These are phyloP conservation scores for Hypoxylon subgilvum DNA, from an alignment of 495 filamentous ascomycete species.

Conservation along the genomic window DNA sequence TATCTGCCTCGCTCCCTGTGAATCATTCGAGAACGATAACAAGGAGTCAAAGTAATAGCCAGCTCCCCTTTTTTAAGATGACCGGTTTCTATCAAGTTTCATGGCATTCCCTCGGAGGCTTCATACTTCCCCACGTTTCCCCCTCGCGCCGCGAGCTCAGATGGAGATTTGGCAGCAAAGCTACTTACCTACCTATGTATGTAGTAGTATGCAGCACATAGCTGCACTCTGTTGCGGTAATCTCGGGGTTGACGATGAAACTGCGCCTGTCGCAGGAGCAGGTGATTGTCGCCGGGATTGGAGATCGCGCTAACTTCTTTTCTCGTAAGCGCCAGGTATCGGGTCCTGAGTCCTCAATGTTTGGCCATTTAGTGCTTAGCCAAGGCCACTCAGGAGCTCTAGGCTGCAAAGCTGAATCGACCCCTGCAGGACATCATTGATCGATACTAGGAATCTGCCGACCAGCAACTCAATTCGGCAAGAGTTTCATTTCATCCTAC, in stretches of 20 bases:
- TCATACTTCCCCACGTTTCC: slow-evolving; percentile 18
- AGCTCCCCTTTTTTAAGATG: slow-evolving; percentile 27
- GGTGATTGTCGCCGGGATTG: slow-evolving; percentile 18
- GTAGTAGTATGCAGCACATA: slow-evolving; percentile 1
- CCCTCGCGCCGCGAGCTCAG: background rate
- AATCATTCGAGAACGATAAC: no score
- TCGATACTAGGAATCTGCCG: background rate
- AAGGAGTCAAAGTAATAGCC: slow-evolving; percentile 6
- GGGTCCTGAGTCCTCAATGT: background rate
- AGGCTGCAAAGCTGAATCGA: slow-evolving; percentile 1
- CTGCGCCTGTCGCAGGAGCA: slow-evolving; percentile 12
- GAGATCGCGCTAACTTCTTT: slow-evolving; percentile 16
- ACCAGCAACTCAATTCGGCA: background rate
- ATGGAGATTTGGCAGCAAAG: slow-evolving; percentile 8
- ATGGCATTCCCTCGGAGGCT: slow-evolving; percentile 25
- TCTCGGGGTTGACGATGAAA: slow-evolving; percentile 19
- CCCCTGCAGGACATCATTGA: slow-evolving; percentile 6
- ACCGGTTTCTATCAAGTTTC: slow-evolving; percentile 35
- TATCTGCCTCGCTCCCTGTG: slow-evolving; percentile 21
- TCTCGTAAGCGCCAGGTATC: slow-evolving; percentile 22
- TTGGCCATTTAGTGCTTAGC: slow-evolving; percentile 1
- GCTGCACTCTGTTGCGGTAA: background rate
- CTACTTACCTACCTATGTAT: background rate
- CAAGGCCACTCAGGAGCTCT: background rate
- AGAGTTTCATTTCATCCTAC: no score